Evolutionary conservation across 331 rosid genomes (phyloP), one percentile per base, ranked within the genome.

Genomic region (Telfairia occidentalis): DNA sequence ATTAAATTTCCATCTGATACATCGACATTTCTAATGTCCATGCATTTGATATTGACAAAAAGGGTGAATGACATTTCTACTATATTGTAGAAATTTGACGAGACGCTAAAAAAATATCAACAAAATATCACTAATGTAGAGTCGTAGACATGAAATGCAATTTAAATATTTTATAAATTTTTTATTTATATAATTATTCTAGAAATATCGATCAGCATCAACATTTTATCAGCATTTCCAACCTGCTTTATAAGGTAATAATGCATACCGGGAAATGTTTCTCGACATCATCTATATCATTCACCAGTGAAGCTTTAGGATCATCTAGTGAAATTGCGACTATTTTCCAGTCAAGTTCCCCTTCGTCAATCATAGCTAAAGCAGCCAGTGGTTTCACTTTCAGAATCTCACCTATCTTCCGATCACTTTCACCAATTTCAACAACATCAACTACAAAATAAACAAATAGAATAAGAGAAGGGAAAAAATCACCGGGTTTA

Each of bases 271-370:
- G 99, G 86, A 95, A 92, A 82, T 95, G 97, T 81, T 88, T 90
- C 84, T 95, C 96, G 28, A 95, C 99, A 72, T 92, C 99, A 76
- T 81, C 85, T 30, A 92, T 60, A 64, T 95, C 96, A 15, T 92
- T 88, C 74, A 95, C 97, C 24, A 92, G 83, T 43, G 93, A 84
- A 43, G 99, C 90, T 84, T 76, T 95, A 29, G 97, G 97, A 85
- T 95, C 99, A 78, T 95, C 97, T 64, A 95, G 75, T 63, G 99
- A 90, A 83, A 95, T 90, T 76, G 97, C 97, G 79, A 95, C 86
- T 75, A 95, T 89, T 82, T 95, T 95, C 99, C 99, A 92, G 89
- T 95, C 99, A 78, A 95, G 97, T 75, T 95, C 97, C 77, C 99
- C 99, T 84, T 92, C 99, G 82, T 95, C 99, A 79, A 95, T 92